Evolutionary conservation across 1,139 yeast species (phyloP), one percentile per base, ranked within the genome.

Genomic region (Debaryomyces sp.): DNA sequence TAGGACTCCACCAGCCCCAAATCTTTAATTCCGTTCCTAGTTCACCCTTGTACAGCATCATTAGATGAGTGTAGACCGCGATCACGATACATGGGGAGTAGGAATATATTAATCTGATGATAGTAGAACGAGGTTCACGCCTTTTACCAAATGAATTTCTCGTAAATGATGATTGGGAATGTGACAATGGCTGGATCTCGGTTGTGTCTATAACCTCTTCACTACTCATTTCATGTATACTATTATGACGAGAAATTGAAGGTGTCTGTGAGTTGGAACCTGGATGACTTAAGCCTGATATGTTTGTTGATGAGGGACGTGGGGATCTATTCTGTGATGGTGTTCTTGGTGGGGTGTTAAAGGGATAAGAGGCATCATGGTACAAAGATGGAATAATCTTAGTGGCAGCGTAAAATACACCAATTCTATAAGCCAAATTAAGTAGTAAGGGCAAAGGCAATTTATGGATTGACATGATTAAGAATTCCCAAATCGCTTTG

Each of bases 41-140:
- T 60, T 86, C 88, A 39, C 92, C 92, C 48, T 88, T 84, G 61
- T 90, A 92, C 73, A 89, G 96, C 77, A 94, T 80, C 80, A 94
- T 86, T 59, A 94, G 72, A 66, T 94, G 97, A 4, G 98, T 90
- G 68, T 94, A 94, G 49, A 94, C 96, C 1, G 97, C 96, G 53
- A 92, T 91, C 44, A 94, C 83, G 53, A 94, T 85, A 66, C 97
- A 89, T 2, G 99, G 98, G 13, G 96, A 88, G 67, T 89, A 92
- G 30, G 96, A 85, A 62, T 91, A 89, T 36, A 91, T 79, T 52
- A 89, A 70, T 55, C 78, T 78, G 66, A 87, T 78, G 38, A 80
- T 71, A 23, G 77, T 74, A 36, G 75, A 73, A 15, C 76, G 74
- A 7, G 73, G 73, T 51, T 66, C 66, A 40, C 55, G 43, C 23